Conservation (phyloP, 768 basidiomycete species). For the Gloeostereum incarnatum region DNA sequence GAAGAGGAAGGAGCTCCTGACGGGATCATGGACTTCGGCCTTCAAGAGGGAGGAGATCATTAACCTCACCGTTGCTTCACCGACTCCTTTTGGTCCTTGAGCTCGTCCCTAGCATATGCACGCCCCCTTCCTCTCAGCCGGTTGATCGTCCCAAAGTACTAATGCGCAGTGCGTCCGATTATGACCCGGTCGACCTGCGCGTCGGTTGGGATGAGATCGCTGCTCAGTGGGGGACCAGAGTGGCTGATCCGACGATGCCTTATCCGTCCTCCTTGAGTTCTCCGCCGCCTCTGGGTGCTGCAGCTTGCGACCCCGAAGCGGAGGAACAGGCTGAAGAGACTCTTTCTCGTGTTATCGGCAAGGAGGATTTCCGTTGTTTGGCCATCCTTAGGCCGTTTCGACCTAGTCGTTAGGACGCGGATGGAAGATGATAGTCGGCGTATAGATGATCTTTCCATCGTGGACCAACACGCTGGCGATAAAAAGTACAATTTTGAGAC, state of each 20-base stretch:
- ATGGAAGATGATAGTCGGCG: background rate
- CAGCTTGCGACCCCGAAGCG: conserved; percentile 21
- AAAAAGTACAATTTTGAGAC: conserved; percentile 99
- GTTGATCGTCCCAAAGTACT: conserved; percentile 30
- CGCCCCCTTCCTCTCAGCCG: conserved; percentile 10
- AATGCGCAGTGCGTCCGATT: conserved; percentile 18
- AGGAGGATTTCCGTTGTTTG: conserved; percentile 81
- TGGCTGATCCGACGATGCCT: background rate
- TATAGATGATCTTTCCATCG: conserved; percentile 93
- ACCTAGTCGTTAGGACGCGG: conserved; percentile 66
- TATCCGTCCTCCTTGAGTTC: background rate
- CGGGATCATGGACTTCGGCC: too few relatives aligned
- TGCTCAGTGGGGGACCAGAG: conserved; percentile 12
- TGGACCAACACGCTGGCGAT: conserved; percentile 96
- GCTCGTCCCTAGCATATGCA: conserved; percentile 7
- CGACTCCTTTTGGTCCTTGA: conserved; percentile 7
- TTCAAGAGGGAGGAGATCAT: too few relatives aligned
- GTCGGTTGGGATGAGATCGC: conserved; percentile 23
- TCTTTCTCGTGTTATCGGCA: conserved; percentile 78
- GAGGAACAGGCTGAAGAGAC: conserved; percentile 46
- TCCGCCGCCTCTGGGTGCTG: background rate
- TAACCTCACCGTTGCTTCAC: conserved; percentile 15
- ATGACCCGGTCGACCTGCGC: conserved; percentile 13
- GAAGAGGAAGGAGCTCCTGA: conserved; percentile 12
- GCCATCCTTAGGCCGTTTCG: conserved; percentile 89